phyloP scores from a whole-genome alignment of 2,329 filamentous ascomycete species.

The Rhynchosporium agropyri region DNA sequence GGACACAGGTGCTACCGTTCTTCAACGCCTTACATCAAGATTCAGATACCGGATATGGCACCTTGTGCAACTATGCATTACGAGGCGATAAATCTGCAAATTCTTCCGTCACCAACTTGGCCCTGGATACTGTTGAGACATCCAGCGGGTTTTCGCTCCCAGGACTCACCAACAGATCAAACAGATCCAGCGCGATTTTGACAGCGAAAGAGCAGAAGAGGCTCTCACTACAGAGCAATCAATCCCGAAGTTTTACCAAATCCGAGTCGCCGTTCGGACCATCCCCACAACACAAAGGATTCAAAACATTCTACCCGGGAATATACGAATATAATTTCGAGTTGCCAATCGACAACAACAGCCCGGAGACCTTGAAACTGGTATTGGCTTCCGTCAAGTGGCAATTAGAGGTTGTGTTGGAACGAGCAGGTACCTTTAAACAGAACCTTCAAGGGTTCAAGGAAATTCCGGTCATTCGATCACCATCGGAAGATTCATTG shows the following conservation, averaged over 20 bases:
- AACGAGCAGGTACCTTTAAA: slow-evolving; percentile 71
- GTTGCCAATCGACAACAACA: slow-evolving; percentile 75
- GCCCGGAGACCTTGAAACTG: slow-evolving; percentile 72
- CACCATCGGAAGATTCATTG: slow-evolving; percentile 69
- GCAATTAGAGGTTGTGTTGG: slow-evolving; percentile 68
- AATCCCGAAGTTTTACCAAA: slow-evolving; percentile 69
- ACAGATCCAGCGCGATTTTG: slow-evolving; percentile 35
- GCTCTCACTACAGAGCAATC: slow-evolving; percentile 64
- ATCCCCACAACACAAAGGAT: slow-evolving; percentile 65
- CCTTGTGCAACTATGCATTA: slow-evolving; percentile 59
- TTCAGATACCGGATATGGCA: slow-evolving; percentile 62
- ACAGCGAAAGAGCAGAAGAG: slow-evolving; percentile 49
- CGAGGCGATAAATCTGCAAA: slow-evolving; percentile 37
- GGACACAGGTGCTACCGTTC: slow-evolving; percentile 88
- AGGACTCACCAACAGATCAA: slow-evolving; percentile 33
- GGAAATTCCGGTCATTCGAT: slow-evolving; percentile 68
- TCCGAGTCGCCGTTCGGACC: slow-evolving; percentile 59
- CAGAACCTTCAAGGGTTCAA: slow-evolving; percentile 68
- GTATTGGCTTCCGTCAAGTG: slow-evolving; percentile 72
- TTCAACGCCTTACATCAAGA: slow-evolving; percentile 76
- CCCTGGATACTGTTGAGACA: slow-evolving; percentile 8
- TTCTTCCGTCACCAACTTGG: slow-evolving; percentile 37
- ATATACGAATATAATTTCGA: slow-evolving; percentile 66
- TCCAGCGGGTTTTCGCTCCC: slow-evolving; percentile 34
- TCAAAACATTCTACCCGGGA: slow-evolving; percentile 63